These are phyloP conservation scores for Aspergillus quadricinctus DNA, from an alignment of 2,329 filamentous ascomycete genomes.

Conservation along the genomic window DNA sequence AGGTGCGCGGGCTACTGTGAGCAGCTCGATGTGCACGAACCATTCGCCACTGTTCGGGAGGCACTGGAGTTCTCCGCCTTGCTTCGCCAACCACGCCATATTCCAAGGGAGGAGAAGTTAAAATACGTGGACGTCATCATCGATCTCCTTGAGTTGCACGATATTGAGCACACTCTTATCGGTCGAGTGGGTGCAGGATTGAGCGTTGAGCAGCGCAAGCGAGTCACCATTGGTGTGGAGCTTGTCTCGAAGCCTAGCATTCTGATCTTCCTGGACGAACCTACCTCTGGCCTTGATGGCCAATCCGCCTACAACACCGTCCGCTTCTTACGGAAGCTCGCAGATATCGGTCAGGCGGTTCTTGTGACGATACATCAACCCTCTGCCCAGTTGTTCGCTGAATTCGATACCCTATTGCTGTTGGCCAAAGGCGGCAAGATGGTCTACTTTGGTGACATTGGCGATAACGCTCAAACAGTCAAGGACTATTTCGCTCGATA, in stretches of 20 bases:
- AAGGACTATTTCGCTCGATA: conserved; percentile 63
- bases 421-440: conserved; percentile 64
- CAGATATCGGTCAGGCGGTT: conserved; percentile 62
- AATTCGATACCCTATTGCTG: conserved; percentile 67
- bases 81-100: conserved; percentile 52
- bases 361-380: conserved; percentile 69
- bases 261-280: conserved; percentile 66
- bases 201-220: conserved; percentile 64
- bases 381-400: conserved; percentile 60
- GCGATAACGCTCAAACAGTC: conserved; percentile 59
- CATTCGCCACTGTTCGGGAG: conserved; percentile 61
- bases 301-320: conserved; percentile 64
- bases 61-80: conserved; percentile 63
- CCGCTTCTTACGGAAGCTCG: conserved; percentile 62
- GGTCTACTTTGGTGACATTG: conserved; percentile 66
- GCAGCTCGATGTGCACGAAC: conserved; percentile 65
- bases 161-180: conserved; percentile 62
- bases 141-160: conserved; percentile 57
- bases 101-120: conserved; percentile 56
- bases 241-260: conserved; percentile 64
- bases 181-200: conserved; percentile 39
- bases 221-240: conserved; percentile 68
- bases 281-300: conserved; percentile 64
- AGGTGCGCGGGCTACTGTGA: conserved; percentile 65
- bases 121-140: conserved; percentile 63